Evolutionary conservation across 805 yeast species (phyloP), one percentile per base, ranked within the genome.

Genomic region (Deakozyma indianensis): DNA sequence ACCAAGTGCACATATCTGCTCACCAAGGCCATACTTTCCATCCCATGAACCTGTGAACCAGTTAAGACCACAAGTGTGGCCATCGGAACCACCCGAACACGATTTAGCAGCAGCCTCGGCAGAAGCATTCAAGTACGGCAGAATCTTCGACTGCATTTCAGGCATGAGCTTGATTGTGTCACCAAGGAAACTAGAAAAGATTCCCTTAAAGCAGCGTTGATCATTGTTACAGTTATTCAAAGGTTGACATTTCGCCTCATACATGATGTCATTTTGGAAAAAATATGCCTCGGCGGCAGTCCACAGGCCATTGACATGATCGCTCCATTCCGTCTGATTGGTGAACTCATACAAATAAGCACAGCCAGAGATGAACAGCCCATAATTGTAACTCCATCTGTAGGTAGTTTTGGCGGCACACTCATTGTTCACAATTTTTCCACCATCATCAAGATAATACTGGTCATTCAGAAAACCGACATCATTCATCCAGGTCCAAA

Each of bases 71-170:
- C 95, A 86, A 0, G 95, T 85, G 52, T 79, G 77, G 7, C 82
- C 81, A 58, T 85, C 95, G 1, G 62, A 43, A 53, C 94, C 94
- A 48, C 95, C 95, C 1, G 78, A 66, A 63, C 95, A 85, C 1
- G 90, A 74, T 43, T 64, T 64, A 2, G 88, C 90, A 1, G 94
- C 95, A 23, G 79, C 95, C 22, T 50, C 47, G 1, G 85, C 83
- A 20, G 80, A 76, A 25, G 68, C 62, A 24, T 66, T 67, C 29
- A 80, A 53, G 54, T 70, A 64, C 4, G 61, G 49, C 56, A 67
- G 64, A 50, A 82, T 74, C 3, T 61, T 56, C 43, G 68, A 70
- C 42, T 58, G 62, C 3, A 81, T 66, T 35, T 67, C 62, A 2
- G 86, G 85, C 2, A 74, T 77, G 63, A 82, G 61, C 40, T 72